Conservation (phyloP, 352 stramenopile genomes). For the Globisporangium echinulatum region DNA sequence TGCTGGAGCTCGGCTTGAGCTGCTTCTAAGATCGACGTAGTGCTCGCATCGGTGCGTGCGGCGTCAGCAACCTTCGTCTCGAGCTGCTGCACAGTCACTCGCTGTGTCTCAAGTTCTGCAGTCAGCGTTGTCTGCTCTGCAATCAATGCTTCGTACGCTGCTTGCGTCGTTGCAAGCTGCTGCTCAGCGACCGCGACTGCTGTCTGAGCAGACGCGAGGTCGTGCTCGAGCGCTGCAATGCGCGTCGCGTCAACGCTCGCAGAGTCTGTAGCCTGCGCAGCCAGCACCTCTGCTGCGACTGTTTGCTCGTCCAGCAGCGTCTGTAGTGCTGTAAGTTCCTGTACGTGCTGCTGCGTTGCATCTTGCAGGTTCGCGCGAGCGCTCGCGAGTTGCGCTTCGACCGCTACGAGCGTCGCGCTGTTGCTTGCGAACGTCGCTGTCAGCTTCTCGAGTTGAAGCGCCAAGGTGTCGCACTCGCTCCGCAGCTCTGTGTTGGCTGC, state of each 20-base stretch:
- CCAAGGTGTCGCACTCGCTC: not conserved
- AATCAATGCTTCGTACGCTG: not conserved
- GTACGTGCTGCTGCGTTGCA: not conserved
- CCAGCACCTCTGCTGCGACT: not conserved
- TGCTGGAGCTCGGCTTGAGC: not conserved
- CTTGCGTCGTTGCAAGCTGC: not conserved
- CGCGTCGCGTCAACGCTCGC: not conserved
- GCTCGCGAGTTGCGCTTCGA: not conserved
- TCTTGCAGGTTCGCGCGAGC: not conserved
- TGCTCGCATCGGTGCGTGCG: not conserved
- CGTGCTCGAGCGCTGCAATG: not conserved
- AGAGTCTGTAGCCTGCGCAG: constrained; percentile 4
- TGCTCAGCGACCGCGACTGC: not conserved
- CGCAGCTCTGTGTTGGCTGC: constrained; percentile 1
- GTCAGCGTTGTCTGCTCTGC: not conserved
- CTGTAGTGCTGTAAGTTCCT: not conserved
- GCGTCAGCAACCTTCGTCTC: not conserved
- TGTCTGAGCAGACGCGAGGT: constrained; percentile 1
- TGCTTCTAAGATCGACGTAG: not conserved
- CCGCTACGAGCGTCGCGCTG: not conserved
- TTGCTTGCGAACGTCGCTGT: not conserved
- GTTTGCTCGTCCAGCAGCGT: not conserved
- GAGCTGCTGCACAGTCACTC: not conserved
- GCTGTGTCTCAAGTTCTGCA: not conserved
- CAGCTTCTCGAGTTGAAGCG: constrained; percentile 7